Base-by-base conservation (phyloP, 371 early-diverging fungal species). In the Parasitella parasitica region DNA sequence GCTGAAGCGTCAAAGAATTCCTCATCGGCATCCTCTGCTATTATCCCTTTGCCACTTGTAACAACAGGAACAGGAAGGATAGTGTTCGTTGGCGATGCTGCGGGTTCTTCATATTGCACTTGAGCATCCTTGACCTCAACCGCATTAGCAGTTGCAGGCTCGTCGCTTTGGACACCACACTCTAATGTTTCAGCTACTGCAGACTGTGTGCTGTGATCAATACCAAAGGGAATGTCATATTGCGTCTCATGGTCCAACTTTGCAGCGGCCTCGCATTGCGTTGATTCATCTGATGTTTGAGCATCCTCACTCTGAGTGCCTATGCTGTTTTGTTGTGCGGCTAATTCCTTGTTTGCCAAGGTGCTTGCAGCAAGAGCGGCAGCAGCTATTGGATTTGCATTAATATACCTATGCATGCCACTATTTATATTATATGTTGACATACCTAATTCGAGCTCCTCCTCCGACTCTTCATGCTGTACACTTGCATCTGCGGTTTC, bases 1-100 rank as follows among this genome's bases (percentile, higher is more conserved):
- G 43, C 43, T 30, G 38, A 43, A 16, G 66, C 66, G 46, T 66
- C 66, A 46, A 57, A 66, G 32, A 57, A 66, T 6, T 60, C 61
- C 30, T 65, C 60, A 28, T 65, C 60, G 12, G 48, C 56, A 8
- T 57, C 61, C 12, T 55, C 36, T 41, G 3, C 20, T 22, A 43
- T 43, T 11, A 22, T 22, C 43, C 22, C 18, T 9, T 5, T n/a
- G n/a, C n/a, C n/a, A n/a, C n/a, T n/a, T n/a, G n/a, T n/a, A n/a
- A 43, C 43, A 20, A 43, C 7, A 49, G 28, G 24, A 3, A 49
- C 26, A 49, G 49, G 28, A 49, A 49, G 27, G 6, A 49, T 28
- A 49, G 28, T 20, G 1, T 49, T 5, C 18, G 8, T 43, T 6
- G 6, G 20, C 18, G 43, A 20, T 3, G 22, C 39, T 16, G 12